Evolutionary conservation across 306 rosid genomes (phyloP), one percentile per base, ranked within the genome.

Genomic region (Prunus kanzakura): DNA sequence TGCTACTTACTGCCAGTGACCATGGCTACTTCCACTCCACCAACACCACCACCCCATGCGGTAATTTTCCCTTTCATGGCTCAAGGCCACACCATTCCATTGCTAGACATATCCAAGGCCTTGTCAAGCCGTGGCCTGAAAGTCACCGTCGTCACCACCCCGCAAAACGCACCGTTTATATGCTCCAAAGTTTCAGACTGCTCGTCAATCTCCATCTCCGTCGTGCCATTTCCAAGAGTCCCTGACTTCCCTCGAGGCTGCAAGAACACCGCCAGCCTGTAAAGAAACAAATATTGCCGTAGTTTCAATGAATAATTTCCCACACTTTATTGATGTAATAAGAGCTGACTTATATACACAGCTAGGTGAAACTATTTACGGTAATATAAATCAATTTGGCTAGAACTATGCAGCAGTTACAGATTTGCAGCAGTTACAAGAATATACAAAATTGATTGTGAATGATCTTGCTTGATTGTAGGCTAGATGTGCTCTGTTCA

Each of bases 71-170:
- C 86, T 6, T 70, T 38, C 74, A 78, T 78, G 82, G 80, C 83
- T 29, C 77, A 78, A 52, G 83, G 86, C 62, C 86, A 78, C 61
- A 74, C 82, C 16, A 65, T 82, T 16, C 86, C 86, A 55, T 64
- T 78, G 43, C 56, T 82, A 29, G 76, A 82, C 73, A 55, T 82
- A 35, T 51, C 86, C 16, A 78, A 56, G 56, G 73, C 62, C 25
- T 45, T 82, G 3, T 19, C 82, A 8, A 38, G 16, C 38, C 67
- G 64, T 20, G 64, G 66, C 63, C 64, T 78, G 52, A 75, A 69
- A 30, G 66, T 78, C 18, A 69, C 83, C 56, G 56, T 82, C 43
- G 38, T 82, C 47, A 78, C 80, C 56, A 78, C 83, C 58, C 80
- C 75, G 0, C 55, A 64, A 19, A 84, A 84, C 38, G 65, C 78